Conservation (phyloP, 352 stramenopile species). For the Halophytophthora polymorphica region DNA sequence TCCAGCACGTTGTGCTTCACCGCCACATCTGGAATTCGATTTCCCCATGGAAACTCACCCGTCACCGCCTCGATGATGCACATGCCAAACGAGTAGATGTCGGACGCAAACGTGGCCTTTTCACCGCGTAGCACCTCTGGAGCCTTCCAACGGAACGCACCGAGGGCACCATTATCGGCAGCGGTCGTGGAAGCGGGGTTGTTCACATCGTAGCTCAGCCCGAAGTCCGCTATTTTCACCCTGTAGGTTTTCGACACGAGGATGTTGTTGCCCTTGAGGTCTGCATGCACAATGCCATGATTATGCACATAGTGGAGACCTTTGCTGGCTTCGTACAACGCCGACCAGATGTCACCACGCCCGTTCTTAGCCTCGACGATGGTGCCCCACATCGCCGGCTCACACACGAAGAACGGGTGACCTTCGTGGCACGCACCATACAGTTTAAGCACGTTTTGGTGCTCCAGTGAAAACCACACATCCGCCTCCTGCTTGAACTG, state of each 20-base stretch:
- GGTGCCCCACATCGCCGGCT: slow-evolving; percentile 1
- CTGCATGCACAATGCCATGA: background rate
- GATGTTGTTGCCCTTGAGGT: too few species aligned
- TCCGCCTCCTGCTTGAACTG: slow-evolving; percentile 18
- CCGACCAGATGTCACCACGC: too few species aligned
- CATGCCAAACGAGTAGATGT: slow-evolving; percentile 11
- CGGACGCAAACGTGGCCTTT: slow-evolving; percentile 1
- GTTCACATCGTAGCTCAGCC: background rate
- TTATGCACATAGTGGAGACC: too few species aligned
- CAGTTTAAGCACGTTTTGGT: slow-evolving; percentile 21
- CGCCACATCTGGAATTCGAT: background rate
- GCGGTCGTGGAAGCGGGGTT: background rate
- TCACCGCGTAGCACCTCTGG: slow-evolving; percentile 3
- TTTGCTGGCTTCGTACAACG: too few species aligned
- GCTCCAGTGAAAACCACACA: slow-evolving; percentile 20
- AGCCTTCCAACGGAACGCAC: slow-evolving; percentile 3
- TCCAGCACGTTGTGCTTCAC: background rate
- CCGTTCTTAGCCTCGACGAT: too few species aligned
- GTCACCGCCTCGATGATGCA: slow-evolving; percentile 8
- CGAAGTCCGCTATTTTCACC: background rate
- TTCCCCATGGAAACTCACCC: background rate
- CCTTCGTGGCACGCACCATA: slow-evolving; percentile 19
- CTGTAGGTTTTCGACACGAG: too few species aligned
- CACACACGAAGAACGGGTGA: slow-evolving; percentile 24
- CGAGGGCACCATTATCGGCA: background rate